Conservation (phyloP, 164 flowering plant species). For the Magnolia changhungtana region DNA sequence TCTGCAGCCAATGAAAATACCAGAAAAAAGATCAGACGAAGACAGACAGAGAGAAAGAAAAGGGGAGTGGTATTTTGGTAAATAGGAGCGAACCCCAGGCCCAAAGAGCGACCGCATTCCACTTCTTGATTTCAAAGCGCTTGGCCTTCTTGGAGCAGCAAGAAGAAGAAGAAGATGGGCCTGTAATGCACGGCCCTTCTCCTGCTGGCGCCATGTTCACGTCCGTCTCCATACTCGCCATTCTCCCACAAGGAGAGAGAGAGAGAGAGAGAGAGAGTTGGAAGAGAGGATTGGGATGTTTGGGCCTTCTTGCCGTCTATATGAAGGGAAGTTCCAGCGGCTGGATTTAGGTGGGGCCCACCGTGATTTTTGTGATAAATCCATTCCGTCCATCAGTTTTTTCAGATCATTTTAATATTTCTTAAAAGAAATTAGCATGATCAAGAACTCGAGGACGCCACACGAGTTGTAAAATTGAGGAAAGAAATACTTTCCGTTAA, state of each 20-base stretch:
- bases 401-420: no score
- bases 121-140: conserved; percentile 79
- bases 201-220: conserved; percentile 42
- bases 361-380: no score
- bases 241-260: neutral
- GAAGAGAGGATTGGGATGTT: neutral
- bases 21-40: neutral
- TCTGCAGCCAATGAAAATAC: conserved; percentile 32
- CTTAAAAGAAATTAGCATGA: no score
- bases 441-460: no score
- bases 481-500: no score
- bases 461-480: no score
- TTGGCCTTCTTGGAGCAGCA: conserved; percentile 52
- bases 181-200: conserved; percentile 27
- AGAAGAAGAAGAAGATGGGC: conserved; percentile 31
- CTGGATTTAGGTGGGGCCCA: no score
- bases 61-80: neutral
- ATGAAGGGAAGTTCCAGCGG: no score
- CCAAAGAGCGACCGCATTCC: conserved; percentile 87
- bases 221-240: conserved; percentile 39
- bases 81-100: conserved; percentile 59
- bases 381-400: no score
- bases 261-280: neutral
- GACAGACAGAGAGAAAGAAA: neutral
- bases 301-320: no score